Conservation (phyloP, 2,329 filamentous ascomycete species). For the Pochonia chlamydosporia region DNA sequence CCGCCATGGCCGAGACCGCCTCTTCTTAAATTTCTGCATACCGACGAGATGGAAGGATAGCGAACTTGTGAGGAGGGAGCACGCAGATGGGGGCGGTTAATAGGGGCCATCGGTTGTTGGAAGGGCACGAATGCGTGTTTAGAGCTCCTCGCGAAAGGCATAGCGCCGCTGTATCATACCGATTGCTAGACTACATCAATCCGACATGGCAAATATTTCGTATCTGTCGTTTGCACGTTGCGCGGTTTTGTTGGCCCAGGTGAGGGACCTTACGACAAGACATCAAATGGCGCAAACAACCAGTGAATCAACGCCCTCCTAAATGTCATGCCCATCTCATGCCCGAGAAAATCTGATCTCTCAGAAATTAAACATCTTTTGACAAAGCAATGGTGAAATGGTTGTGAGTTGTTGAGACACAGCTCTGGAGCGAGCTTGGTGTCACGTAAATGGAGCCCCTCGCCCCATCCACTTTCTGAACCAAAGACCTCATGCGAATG, state of each 20-base stretch:
- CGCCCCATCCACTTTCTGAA: slow-evolving; percentile 5
- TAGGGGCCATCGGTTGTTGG: slow-evolving; percentile 1
- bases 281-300: background rate
- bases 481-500: background rate
- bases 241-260: background rate
- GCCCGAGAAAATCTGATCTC: background rate
- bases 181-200: slow-evolving; percentile 26
- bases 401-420: background rate
- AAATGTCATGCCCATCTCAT: background rate
- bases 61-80: background rate
- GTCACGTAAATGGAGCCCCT: background rate
- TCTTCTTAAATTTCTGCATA: slow-evolving; percentile 23
- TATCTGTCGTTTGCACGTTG: background rate
- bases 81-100: background rate
- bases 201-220: slow-evolving; percentile 11
- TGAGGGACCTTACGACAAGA: background rate
- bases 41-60: background rate
- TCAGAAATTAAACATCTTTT: too few species aligned
- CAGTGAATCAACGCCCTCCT: background rate
- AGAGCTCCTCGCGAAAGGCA: background rate
- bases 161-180: slow-evolving; percentile 26
- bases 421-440: background rate
- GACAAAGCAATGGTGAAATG: background rate
- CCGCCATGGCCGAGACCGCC: slow-evolving; percentile 31
- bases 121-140: background rate